These are phyloP conservation scores for Colletotrichum chrysophilum DNA, from an alignment of 2,329 filamentous ascomycete genomes.

Conservation along the genomic window DNA sequence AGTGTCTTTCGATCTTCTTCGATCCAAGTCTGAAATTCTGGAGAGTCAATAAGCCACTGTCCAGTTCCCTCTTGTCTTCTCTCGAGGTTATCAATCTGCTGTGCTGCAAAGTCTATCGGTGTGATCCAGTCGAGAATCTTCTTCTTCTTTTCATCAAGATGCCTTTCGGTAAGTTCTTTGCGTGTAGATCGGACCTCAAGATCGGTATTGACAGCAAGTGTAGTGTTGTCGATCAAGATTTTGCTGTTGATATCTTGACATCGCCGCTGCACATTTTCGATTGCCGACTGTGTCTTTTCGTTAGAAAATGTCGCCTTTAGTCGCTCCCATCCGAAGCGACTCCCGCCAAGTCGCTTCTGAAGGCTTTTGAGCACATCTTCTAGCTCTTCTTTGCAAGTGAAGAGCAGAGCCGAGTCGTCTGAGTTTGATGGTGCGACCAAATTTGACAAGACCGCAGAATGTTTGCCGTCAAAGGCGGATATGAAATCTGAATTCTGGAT, in stretches of 20 bases:
- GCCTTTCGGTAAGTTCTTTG: neutral
- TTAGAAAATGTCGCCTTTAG: constrained; percentile 14
- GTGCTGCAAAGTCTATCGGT: too few species aligned
- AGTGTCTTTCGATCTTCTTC: too few species aligned
- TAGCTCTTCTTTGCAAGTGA: neutral
- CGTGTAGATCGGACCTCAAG: constrained; percentile 19
- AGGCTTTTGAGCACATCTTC: neutral
- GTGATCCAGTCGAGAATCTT: too few species aligned
- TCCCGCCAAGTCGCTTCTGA: neutral
- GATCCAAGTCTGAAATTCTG: too few species aligned
- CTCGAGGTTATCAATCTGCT: too few species aligned
- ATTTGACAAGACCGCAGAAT: constrained; percentile 18
- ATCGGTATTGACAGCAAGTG: constrained; percentile 3
- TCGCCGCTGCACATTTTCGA: constrained; percentile 21
- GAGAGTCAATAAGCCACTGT: too few species aligned
- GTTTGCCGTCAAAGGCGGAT: constrained; percentile 23
- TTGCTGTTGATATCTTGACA: constrained; percentile 21
- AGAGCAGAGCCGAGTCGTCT: neutral
- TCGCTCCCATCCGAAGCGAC: constrained; percentile 21
- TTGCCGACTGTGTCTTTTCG: constrained; percentile 15
- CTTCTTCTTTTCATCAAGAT: neutral
- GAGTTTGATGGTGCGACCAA: neutral
- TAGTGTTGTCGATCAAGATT: constrained; percentile 12
- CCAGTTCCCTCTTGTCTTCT: too few species aligned
- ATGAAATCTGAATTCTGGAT: constrained; percentile 24